Base-by-base conservation (phyloP, 2,329 filamentous ascomycete genomes). In the Byssochlamys sp. region DNA sequence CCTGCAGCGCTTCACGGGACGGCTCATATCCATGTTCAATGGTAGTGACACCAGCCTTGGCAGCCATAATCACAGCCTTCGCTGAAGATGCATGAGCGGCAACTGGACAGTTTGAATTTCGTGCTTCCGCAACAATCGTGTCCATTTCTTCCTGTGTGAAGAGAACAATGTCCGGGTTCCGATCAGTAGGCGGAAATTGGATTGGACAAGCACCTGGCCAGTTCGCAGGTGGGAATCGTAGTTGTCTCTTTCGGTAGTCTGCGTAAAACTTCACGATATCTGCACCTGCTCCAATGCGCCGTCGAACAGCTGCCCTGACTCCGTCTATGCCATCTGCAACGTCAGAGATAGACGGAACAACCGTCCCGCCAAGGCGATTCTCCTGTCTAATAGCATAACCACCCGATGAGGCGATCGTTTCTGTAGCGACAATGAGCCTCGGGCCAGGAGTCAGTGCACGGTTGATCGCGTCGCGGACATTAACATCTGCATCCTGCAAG, bases 61-160 rank as follows among this genome's bases (percentile, higher is more conserved):
- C 71, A 0, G 79, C 79, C 70, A 77, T 78, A 31, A 75, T 63
- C 1, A 77, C 76, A 0, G 73, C 77, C 55, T 75, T 72, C 0
- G 73, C 66, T 29, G 74, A 74, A 3, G 71, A 71, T 0, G 74
- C 72, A 60, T 80, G 78, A 0, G 76, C 76, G 1, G 72, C 73
- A 1, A 81, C 75, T 0, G 78, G 77, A 1, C 73, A 61, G 4
- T 70, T 66, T 0, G 73, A 74, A 6, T 74, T 60, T 26, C 62
- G 67, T 0, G 79, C 78, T 65, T 81, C 79, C 9, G 71, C 61
- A 10, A 81, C 79, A 54, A 81, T 79, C 49, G 72, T 75, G 48
- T 75, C 64, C 75, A 81, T 78, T 68, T 81, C 79, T 39, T 76
- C 77, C 58, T 79, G 75, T 2, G 69, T 73, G 60, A 80, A 81